These are phyloP conservation scores for Earliella scabrosa DNA, from an alignment of 1,284 basidiomycete genomes.

Conservation along the genomic window DNA sequence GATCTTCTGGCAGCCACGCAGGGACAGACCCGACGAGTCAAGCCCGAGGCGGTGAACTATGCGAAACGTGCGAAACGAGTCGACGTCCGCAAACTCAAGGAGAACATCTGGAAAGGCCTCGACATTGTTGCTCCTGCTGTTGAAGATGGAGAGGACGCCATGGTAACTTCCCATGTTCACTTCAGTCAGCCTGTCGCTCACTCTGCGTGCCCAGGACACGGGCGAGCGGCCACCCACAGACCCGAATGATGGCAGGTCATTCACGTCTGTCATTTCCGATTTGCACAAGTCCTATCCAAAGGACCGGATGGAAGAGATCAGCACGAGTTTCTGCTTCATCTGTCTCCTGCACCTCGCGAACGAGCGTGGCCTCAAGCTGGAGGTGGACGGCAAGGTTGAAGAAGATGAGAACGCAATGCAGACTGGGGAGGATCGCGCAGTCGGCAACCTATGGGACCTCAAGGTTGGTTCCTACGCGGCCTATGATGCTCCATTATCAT, in stretches of 20 bases:
- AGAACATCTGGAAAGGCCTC: slow-evolving; percentile 95
- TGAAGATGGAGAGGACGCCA: slow-evolving; percentile 51
- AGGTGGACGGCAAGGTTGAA: slow-evolving; percentile 45
- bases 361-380: slow-evolving; percentile 89
- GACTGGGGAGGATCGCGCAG: slow-evolving; percentile 42
- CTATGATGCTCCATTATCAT: background rate
- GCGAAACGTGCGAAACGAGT: slow-evolving; percentile 96
- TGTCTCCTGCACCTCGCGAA: slow-evolving; percentile 95
- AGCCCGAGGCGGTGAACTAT: slow-evolving; percentile 93
- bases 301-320: slow-evolving; percentile 98
- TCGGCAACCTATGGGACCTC: slow-evolving; percentile 78
- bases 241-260: slow-evolving; percentile 72
- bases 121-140: slow-evolving; percentile 62
- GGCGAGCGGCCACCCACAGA: slow-evolving; percentile 57
- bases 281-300: slow-evolving; percentile 84
- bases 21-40: slow-evolving; percentile 77
- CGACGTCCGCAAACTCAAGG: slow-evolving; percentile 96
- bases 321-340: slow-evolving; percentile 99
- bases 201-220: too few relatives aligned
- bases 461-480: slow-evolving; percentile 52
- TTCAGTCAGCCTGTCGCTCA: too few relatives aligned
- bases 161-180: slow-evolving; percentile 46
- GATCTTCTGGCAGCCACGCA: slow-evolving; percentile 86
- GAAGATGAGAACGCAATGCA: slow-evolving; percentile 30
- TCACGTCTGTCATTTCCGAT: slow-evolving; percentile 84